Conservation (phyloP, 2,329 filamentous ascomycete species). For the Xylariaceae sp. region DNA sequence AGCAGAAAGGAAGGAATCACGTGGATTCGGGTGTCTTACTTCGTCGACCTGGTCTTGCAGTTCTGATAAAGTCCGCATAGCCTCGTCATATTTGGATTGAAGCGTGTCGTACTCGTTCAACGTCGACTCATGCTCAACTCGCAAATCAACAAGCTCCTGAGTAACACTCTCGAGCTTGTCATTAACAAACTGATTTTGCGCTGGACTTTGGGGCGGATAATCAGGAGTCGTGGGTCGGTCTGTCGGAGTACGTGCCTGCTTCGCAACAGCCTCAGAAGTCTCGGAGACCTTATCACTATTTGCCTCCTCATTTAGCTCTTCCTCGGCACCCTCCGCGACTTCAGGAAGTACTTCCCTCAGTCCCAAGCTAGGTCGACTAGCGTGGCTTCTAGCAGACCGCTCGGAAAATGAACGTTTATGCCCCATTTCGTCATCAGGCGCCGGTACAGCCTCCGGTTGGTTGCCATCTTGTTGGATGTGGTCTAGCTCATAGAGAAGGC, state of each 20-base stretch:
- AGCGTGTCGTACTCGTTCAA: conserved; percentile 80
- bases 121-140: conserved; percentile 86
- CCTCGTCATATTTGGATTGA: conserved; percentile 87
- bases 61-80: conserved; percentile 78
- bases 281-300: conserved; percentile 9
- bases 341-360: conserved; percentile 59
- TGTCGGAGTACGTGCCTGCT: conserved; percentile 1
- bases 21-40: conserved; percentile 63
- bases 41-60: conserved; percentile 86
- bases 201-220: conserved; percentile 66
- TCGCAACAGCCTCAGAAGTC: conserved; percentile 18
- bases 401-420: conserved; percentile 51
- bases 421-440: conserved; percentile 44
- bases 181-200: conserved; percentile 82
- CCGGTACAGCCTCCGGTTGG: conserved; percentile 41
- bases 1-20: conserved; percentile 60
- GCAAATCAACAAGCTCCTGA: conserved; percentile 87
- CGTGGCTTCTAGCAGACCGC: conserved; percentile 58
- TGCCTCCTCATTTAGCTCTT: conserved; percentile 31
- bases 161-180: conserved; percentile 92
- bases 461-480: conserved; percentile 66
- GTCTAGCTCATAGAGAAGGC: conserved; percentile 87
- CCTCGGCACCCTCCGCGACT: conserved; percentile 46
- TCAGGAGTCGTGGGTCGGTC: conserved; percentile 32
- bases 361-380: conserved; percentile 55